Evolutionary conservation across 1,139 yeast genomes (phyloP).

Genomic region (Candida mesenterica): DNA sequence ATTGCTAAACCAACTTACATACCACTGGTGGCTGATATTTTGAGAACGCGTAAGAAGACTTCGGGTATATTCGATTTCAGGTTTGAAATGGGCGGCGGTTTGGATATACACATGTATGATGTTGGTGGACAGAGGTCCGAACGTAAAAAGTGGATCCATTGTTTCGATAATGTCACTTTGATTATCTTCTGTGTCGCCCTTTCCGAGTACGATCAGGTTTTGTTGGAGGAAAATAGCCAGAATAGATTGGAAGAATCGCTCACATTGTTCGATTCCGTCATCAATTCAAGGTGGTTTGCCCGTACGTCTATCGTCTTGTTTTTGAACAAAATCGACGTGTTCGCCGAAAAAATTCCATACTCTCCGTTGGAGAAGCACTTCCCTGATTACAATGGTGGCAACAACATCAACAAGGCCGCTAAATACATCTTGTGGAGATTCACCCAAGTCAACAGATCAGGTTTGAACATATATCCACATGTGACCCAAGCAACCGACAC

Average conservation of each 20-base stretch:
- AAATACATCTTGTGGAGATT: conserved; percentile 91
- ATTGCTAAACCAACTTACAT: conserved; percentile 59
- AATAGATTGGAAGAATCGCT: conserved; percentile 85
- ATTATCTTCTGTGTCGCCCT: conserved; percentile 89
- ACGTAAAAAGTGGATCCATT: conserved; percentile 93
- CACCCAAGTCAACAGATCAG: conserved; percentile 79
- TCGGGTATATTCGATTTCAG: conserved; percentile 86
- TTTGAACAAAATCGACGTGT: conserved; percentile 85
- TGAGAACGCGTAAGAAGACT: conserved; percentile 87
- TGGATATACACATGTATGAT: conserved; percentile 81
- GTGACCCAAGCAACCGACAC: conserved; percentile 96
- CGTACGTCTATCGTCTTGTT: conserved; percentile 83
- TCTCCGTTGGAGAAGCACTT: conserved; percentile 82
- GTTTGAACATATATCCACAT: conserved; percentile 81
- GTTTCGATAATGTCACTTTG: conserved; percentile 87
- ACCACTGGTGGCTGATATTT: conserved; percentile 74
- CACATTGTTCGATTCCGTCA: conserved; percentile 83
- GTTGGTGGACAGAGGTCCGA: conserved; percentile 96
- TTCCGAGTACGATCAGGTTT: conserved; percentile 84
- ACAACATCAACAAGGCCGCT: conserved; percentile 88
- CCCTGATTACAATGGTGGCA: conserved; percentile 89
- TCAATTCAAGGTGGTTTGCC: conserved; percentile 91
- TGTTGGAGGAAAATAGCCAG: conserved; percentile 75
- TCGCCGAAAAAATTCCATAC: conserved; percentile 77
- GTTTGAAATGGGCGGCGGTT: conserved; percentile 70